Conservation (phyloP, 2,329 filamentous ascomycete species). For the Thielaviopsis cerberus region DNA sequence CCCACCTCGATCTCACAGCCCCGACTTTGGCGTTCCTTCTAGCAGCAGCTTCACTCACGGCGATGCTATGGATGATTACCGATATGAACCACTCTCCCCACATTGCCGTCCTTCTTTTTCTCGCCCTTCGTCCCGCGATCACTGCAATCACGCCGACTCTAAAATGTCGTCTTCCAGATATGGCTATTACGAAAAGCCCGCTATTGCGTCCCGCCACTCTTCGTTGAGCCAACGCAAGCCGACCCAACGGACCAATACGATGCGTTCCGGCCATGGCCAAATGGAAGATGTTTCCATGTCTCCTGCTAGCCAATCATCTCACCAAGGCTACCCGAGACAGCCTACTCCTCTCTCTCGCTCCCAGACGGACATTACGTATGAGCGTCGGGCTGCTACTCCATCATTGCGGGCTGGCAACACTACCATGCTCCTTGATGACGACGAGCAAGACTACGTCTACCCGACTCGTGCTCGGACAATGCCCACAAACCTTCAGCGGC, state of each 20-base stretch:
- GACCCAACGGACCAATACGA: not conserved
- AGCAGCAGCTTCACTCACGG: not conserved
- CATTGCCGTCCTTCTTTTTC: not conserved
- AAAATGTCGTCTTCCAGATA: not conserved
- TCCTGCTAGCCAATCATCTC: not conserved
- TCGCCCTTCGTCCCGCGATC: not conserved
- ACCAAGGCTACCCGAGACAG: not conserved
- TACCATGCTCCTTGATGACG: conserved; percentile 1
- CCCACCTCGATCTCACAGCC: conserved; percentile 4
- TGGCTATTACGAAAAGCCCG: not conserved
- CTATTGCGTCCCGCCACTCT: not conserved
- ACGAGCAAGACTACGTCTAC: not conserved
- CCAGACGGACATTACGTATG: not conserved
- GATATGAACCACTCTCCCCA: conserved; percentile 8
- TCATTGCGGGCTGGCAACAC: not conserved
- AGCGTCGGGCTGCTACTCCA: not conserved
- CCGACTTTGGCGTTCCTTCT: not conserved
- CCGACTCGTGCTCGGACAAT: not conserved
- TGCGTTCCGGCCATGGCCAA: not conserved
- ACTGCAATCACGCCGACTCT: not conserved
- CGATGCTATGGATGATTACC: not conserved
- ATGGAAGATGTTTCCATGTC: not conserved
- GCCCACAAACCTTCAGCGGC: not conserved
- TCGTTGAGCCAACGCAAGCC: not conserved
- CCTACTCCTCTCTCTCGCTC: not conserved